Conservation (phyloP, 2,329 filamentous ascomycete species). For the Ceratocystis eucalypticola region DNA sequence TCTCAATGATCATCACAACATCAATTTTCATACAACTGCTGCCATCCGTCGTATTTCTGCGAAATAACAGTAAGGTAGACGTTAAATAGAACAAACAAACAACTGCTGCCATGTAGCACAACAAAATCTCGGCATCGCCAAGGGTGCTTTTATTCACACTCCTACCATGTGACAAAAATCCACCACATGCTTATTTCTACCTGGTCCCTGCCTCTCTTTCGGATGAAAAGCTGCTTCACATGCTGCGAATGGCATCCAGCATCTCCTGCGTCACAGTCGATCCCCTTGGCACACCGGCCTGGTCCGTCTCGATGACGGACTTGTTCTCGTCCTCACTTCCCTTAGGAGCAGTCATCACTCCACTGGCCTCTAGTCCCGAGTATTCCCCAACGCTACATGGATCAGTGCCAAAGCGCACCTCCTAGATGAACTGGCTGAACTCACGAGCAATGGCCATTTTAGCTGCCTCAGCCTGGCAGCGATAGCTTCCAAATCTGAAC, state of each 20-base stretch:
- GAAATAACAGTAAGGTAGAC: too few relatives aligned
- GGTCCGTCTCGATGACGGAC: background rate
- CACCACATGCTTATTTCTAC: too few relatives aligned
- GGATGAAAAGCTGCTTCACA: background rate
- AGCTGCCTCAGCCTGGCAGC: constrained; percentile 40
- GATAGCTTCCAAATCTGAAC: constrained; percentile 41
- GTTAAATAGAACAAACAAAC: too few relatives aligned
- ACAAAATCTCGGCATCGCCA: background rate
- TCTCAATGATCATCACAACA: background rate
- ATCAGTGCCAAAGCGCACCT: constrained; percentile 18
- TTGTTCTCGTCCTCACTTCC: background rate
- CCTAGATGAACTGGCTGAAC: constrained; percentile 12
- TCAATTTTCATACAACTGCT: too few relatives aligned
- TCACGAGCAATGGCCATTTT: constrained; percentile 26
- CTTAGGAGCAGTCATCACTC: background rate
- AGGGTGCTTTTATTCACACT: background rate
- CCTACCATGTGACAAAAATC: too few relatives aligned
- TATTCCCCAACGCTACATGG: constrained; percentile 13
- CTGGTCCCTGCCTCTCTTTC: background rate
- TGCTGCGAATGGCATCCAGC: background rate
- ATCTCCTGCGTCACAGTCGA: background rate
- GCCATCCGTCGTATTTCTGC: too few relatives aligned
- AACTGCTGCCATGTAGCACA: background rate
- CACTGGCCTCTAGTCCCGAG: background rate
- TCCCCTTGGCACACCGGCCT: background rate